Base-by-base conservation (phyloP, 495 filamentous ascomycete genomes). In the Penicillium bialowiezense region DNA sequence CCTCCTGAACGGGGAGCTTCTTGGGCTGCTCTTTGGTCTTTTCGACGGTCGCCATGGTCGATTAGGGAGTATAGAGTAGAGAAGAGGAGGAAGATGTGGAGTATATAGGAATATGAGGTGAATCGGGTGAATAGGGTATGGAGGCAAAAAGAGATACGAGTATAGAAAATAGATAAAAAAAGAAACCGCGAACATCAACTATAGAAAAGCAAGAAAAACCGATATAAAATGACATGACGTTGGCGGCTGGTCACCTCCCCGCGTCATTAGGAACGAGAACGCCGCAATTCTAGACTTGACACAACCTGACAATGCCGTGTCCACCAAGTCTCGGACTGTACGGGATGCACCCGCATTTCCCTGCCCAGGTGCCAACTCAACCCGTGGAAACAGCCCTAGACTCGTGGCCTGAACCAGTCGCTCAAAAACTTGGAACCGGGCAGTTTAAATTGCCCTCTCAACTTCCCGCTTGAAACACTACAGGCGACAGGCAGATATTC, bases 11-110 rank as follows among this genome's bases (percentile, higher is more conserved):
- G 37, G 64, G 45, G 44, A 65, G 50, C 41, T 63, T 53, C 34
- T 67, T 59, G 40, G 70, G 49, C 50, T 67, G 50, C 55, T 69
- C 51, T 41, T 62, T 48, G 47, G 65, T 54, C 49, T 75, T 70
- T 41, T 71, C 72, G 48, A 58, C 64, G 44, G 69, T 72, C 3
- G 70, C 69, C 65, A 72, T 72, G 42, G n/a, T 65, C 52, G 48
- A 14, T 15, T 48, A 48, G 19, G 26, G 29, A 34, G 42, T 26
- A 35, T 38, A 14, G 4, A 23, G 31, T 15, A 26, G n/a, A n/a
- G n/a, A n/a, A n/a, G n/a, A n/a, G n/a, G n/a, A 44, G 48, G 37
- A 20, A 34, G 20, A 34, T 23, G 8, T 39, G 29, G 23, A 5
- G 31, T 24, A 21, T 15, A 32, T 38, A 18, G 35, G 40, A 35